A percentile compares a stretch with the other conserved stretches of the same genome.
Evolutionary conservation across 2,329 filamentous ascomycete genomes (phyloP).

Genomic region (Zelopaecilomyces penicillatus): DNA sequence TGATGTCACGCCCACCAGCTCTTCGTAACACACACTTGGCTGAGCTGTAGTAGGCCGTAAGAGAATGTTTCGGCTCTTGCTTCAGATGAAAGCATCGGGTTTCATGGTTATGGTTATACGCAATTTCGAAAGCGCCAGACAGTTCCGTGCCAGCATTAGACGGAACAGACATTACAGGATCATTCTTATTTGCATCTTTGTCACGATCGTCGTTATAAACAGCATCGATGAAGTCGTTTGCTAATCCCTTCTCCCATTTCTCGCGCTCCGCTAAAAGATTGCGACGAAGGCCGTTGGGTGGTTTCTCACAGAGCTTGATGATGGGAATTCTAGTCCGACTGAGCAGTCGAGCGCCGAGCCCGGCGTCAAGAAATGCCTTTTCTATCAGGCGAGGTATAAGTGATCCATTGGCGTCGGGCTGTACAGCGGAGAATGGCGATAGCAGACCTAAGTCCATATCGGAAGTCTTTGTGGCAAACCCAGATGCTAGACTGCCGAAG

Average conservation of each 20-base stretch:
- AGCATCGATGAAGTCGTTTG: constrained; percentile 28
- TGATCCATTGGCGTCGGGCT: constrained; percentile 46
- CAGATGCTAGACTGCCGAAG: constrained; percentile 76
- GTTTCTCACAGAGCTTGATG: constrained; percentile 74
- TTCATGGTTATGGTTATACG: constrained; percentile 10
- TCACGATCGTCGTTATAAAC: constrained; percentile 29
- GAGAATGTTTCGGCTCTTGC: constrained; percentile 32
- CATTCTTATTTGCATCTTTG: constrained; percentile 13
- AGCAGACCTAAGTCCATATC: constrained; percentile 84
- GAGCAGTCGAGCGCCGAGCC: constrained; percentile 68
- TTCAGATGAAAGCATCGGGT: constrained; percentile 26
- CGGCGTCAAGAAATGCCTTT: constrained; percentile 61
- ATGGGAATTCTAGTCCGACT: constrained; percentile 77
- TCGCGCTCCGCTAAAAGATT: constrained; percentile 56
- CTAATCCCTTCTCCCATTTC: constrained; percentile 60
- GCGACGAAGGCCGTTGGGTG: constrained; percentile 49
- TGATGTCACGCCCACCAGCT: constrained; percentile 42
- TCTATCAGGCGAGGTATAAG: constrained; percentile 68
- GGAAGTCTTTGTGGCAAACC: constrained; percentile 79
- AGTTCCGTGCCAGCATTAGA: constrained; percentile 6
- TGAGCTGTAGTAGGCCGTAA: constrained; percentile 38
- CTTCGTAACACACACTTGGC: constrained; percentile 43
- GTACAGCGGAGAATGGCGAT: constrained; percentile 49
- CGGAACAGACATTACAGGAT: constrained; percentile 7
- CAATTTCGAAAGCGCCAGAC: constrained; percentile 14